Evolutionary conservation across 129 eudicot genomes (phyloP).

Genomic region (Saposhnikovia divaricata): DNA sequence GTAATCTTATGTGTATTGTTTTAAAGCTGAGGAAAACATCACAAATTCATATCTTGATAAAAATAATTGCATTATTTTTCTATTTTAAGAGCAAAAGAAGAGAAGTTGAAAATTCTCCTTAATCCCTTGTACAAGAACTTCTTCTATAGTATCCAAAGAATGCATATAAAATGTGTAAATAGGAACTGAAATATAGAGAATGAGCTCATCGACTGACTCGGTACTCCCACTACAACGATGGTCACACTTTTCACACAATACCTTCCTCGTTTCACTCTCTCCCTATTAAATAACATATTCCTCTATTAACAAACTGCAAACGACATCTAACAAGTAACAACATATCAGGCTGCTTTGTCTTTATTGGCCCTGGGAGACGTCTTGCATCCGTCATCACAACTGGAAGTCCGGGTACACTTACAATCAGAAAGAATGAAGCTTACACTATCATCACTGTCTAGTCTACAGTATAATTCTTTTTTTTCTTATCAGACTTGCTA

Average conservation of each 20-base stretch:
- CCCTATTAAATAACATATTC: not conserved
- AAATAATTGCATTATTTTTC: not conserved
- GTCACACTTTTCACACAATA: not conserved
- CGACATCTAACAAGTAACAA: not conserved
- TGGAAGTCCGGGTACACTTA: not conserved
- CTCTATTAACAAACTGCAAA: not conserved
- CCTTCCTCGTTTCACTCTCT: not conserved
- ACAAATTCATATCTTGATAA: not conserved
- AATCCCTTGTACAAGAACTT: not conserved
- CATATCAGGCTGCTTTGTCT: not conserved
- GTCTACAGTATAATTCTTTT: not conserved
- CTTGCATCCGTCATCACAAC: not conserved
- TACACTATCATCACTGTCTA: not conserved
- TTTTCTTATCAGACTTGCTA: not conserved
- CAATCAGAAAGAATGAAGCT: not conserved
- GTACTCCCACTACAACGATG: not conserved
- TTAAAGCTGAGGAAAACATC: conserved; percentile 46
- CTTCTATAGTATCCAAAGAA: not conserved
- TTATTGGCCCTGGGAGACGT: too few species aligned
- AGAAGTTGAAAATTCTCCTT: not conserved
- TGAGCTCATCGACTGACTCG: not conserved
- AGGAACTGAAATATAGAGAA: not conserved
- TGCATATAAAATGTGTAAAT: not conserved
- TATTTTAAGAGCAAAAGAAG: not conserved
- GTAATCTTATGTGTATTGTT: conserved; percentile 59